Evolutionary conservation across 805 yeast species (phyloP).

Genomic region (Kluyveromyces wickerhamii): DNA sequence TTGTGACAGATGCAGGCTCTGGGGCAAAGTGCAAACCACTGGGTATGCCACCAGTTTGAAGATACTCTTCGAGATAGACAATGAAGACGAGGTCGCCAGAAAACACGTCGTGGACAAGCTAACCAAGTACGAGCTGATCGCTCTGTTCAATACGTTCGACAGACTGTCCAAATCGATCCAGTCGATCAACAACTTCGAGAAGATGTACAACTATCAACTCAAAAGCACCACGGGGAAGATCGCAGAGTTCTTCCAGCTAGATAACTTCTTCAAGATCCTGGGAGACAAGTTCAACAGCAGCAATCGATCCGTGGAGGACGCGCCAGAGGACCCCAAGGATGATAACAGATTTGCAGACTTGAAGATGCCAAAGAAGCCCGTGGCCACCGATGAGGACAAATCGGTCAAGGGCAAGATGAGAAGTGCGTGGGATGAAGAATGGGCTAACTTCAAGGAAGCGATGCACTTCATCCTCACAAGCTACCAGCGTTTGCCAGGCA

Average conservation of each 20-base stretch:
- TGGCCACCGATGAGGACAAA: background rate
- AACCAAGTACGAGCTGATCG: constrained; percentile 78
- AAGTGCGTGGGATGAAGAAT: constrained; percentile 45
- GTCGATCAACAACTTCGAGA: constrained; percentile 65
- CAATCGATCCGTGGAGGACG: background rate
- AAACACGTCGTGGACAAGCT: constrained; percentile 49
- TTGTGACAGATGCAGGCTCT: constrained; percentile 92
- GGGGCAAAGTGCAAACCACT: constrained; percentile 97
- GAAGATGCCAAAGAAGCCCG: constrained; percentile 18
- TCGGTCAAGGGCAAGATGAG: constrained; percentile 13
- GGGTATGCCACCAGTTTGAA: constrained; percentile 97
- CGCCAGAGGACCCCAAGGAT: background rate
- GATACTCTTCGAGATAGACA: constrained; percentile 68
- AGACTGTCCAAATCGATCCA: constrained; percentile 78
- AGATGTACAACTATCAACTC: constrained; percentile 36
- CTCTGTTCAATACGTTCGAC: constrained; percentile 86
- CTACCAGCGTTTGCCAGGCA: constrained; percentile 62
- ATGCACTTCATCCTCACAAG: constrained; percentile 55
- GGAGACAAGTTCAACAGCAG: constrained; percentile 6
- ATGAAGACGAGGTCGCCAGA: constrained; percentile 34
- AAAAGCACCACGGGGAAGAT: constrained; percentile 14
- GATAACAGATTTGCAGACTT: constrained; percentile 18
- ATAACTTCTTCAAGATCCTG: constrained; percentile 27
- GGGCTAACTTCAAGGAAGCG: constrained; percentile 48
- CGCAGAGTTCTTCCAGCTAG: constrained; percentile 22